These are phyloP conservation scores for Solanum tarijense DNA, from an alignment of 257 asterid species.

Conservation along the genomic window DNA sequence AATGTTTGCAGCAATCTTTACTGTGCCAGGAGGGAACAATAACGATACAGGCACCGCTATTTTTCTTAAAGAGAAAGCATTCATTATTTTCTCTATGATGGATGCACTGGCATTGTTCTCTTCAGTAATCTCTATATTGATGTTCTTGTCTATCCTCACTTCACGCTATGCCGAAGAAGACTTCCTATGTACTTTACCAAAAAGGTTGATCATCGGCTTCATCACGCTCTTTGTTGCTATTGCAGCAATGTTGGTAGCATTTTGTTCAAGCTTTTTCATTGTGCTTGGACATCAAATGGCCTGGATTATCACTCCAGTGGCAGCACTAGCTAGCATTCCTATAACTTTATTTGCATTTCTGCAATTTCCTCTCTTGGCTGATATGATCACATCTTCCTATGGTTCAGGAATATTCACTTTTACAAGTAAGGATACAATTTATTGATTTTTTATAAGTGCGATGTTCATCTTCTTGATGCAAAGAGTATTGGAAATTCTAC, in stretches of 20 bases:
- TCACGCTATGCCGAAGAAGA: conserved; percentile 32
- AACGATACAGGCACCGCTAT: conserved; percentile 11
- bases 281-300: conserved; percentile 5
- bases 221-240: conserved; percentile 19
- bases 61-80: conserved; percentile 11
- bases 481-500: neutral
- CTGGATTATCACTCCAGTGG: conserved; percentile 16
- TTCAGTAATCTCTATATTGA: conserved; percentile 19
- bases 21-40: conserved; percentile 25
- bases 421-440: neutral
- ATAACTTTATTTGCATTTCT: conserved; percentile 14
- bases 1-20: conserved; percentile 26
- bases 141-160: conserved; percentile 32
- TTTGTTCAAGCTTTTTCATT: conserved; percentile 20
- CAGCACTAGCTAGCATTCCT: conserved; percentile 15
- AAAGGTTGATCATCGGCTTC: conserved; percentile 23
- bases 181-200: conserved; percentile 17
- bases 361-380: conserved; percentile 23
- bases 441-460: neutral
- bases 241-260: conserved; percentile 21
- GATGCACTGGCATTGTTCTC: conserved; percentile 19
- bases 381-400: conserved; percentile 18
- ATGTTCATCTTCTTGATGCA: neutral
- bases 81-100: conserved; percentile 8
- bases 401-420: conserved; percentile 14